Base-by-base conservation (phyloP, 495 filamentous ascomycete genomes). In the Copromyces sp. region DNA sequence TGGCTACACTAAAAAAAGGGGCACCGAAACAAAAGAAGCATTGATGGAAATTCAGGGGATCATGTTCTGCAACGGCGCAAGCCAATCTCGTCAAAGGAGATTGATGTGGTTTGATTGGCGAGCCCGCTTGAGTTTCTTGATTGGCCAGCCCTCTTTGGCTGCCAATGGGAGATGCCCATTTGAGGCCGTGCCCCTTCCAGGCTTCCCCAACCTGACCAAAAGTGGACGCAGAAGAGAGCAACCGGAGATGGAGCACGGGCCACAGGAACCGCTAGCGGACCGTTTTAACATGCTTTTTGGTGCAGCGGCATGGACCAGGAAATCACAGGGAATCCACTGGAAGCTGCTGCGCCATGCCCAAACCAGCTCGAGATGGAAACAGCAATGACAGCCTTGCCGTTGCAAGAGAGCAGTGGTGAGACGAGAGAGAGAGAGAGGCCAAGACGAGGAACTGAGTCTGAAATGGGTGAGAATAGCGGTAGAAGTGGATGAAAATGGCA, bases 11-110 rank as follows among this genome's bases (percentile, higher is more conserved):
- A 53, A 69, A 69, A 41, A 41, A 20, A 37, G 38, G 35, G 32
- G n/a, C 71, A 17, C 39, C 42, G 38, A 65, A 53, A 32, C 69
- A 47, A 14, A 14, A 37, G 44, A 32, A 37, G 44, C 24, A 37
- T 70, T 70, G 37, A n/a, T 53, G 69, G 39, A 45, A 44, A 59
- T 71, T 45, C 70, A 68, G 38, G 70, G 69, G 42, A 39, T 38
- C 7, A 44, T 24, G 53, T 59, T 59, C 24, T 68, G 53, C 24
- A 20, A 68, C 53, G 53, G 53, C 6, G 53, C 53, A 61, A 61
- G 53, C 72, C 77, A 80, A 80, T 80, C 70, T 80, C 78, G 77
- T 76, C 68, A 80, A 80, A 74, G 69, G 75, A 75, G 76, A 75
- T 76, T 76, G 68, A 45, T 68, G 68, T 4, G 39, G 37, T 68